Conservation (phyloP, 2,329 filamentous ascomycete species). For the Alternaria atra region DNA sequence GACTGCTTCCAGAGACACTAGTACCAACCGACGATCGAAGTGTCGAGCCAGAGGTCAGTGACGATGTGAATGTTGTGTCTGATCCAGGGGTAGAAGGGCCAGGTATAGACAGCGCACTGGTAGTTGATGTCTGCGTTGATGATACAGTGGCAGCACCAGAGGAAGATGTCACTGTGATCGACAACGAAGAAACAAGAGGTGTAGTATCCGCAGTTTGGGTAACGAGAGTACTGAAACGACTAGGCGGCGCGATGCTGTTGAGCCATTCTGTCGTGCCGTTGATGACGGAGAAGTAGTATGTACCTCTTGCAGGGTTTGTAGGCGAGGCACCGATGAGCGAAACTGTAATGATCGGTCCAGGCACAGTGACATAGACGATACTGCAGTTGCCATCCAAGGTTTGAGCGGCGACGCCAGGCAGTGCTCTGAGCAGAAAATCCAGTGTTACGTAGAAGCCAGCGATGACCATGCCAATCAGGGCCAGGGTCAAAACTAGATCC, state of each 20-base stretch:
- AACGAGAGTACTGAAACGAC: slow-evolving; percentile 19
- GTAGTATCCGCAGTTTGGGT: slow-evolving; percentile 13
- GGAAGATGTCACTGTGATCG: neutral
- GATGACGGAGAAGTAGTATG: slow-evolving; percentile 47
- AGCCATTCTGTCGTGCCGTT: slow-evolving; percentile 47
- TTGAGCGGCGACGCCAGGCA: slow-evolving; percentile 38
- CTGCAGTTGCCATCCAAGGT: slow-evolving; percentile 37
- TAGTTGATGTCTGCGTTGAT: neutral
- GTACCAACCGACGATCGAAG: neutral
- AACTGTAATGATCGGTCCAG: slow-evolving; percentile 45
- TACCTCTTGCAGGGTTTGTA: slow-evolving; percentile 36
- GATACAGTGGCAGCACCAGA: neutral
- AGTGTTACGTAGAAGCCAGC: slow-evolving; percentile 30
- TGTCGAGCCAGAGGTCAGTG: neutral
- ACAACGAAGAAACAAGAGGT: slow-evolving; percentile 10
- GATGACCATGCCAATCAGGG: slow-evolving; percentile 16
- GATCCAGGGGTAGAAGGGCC: neutral
- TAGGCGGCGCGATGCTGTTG: slow-evolving; percentile 41
- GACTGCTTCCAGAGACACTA: neutral
- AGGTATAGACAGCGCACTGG: neutral
- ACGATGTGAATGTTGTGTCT: neutral
- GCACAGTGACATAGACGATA: slow-evolving; percentile 45
- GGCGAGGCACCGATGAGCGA: slow-evolving; percentile 39
- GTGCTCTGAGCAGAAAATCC: slow-evolving; percentile 29
- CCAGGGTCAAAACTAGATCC: slow-evolving; percentile 27